These are phyloP conservation scores for Calvatia gigantea DNA, from an alignment of 768 basidiomycete genomes.

Conservation along the genomic window DNA sequence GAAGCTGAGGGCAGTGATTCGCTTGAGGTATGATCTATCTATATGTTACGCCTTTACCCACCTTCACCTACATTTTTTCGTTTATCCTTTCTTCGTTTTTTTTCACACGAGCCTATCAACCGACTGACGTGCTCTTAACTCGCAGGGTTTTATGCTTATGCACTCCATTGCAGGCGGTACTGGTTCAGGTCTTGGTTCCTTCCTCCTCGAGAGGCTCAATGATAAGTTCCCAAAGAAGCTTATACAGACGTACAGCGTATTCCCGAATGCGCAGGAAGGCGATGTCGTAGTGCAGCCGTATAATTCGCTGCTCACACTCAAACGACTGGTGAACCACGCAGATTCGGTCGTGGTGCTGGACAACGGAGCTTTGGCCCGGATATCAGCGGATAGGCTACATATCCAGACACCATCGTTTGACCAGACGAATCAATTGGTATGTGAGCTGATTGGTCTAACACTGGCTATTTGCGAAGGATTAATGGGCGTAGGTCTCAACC, in stretches of 20 bases:
- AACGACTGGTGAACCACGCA: conserved; percentile 92
- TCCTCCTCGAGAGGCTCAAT: conserved; percentile 91
- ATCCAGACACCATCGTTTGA: conserved; percentile 85
- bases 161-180: conserved; percentile 99
- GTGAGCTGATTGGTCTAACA: conserved; percentile 16
- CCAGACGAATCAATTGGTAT: conserved; percentile 87
- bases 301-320: conserved; percentile 90
- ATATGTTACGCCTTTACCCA: background rate
- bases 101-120: background rate
- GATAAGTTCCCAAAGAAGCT: conserved; percentile 99
- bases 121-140: background rate
- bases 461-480: background rate
- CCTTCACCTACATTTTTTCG: background rate
- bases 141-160: conserved; percentile 96
- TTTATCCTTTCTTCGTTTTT: background rate
- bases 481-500: conserved; percentile 78
- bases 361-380: conserved; percentile 89
- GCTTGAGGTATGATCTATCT: conserved; percentile 61
- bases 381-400: conserved; percentile 90
- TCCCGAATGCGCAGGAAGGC: conserved; percentile 89
- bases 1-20: conserved; percentile 98
- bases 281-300: conserved; percentile 99
- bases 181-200: conserved; percentile 98
- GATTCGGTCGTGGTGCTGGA: conserved; percentile 98
- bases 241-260: conserved; percentile 98